Base-by-base conservation (phyloP, 75 land plant species). In the Cryptomeria japonica region DNA sequence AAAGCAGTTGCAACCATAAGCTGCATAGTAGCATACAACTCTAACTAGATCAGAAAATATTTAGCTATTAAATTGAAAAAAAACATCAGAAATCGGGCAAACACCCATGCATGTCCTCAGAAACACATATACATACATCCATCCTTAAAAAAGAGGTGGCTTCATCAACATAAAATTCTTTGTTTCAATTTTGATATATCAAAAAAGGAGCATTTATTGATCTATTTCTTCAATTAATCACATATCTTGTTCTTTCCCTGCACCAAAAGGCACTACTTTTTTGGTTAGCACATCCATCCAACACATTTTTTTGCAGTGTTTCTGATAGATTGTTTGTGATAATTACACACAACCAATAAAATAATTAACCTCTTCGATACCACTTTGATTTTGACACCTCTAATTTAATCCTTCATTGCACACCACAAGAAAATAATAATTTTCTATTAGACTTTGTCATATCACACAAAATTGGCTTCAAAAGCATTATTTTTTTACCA, bases 1-100 rank as follows among this genome's bases (percentile, higher is more conserved):
- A 97, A 90, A 72, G 99, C 93, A 1, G 99, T 93, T 83, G 99
- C 98, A 88, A 97, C 99, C 99, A 97, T 97, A 87, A 97, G 94
- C 99, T 97, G 94, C 90, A 51, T 14, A 49, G 13, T 51, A 51
- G 70, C 70, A 75, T 34, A 75, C 34, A 75, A 12, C 37, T 75
- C 16, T 51, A 31, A 75, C 37, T 75, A 34, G 77, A 34, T 75
- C 77, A 75, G 34, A 34, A 75, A 73, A 73, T 10, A 38, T 75
- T 34, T 75, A 12, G 12, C 37, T 12, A 34, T 34, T 75, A 75
- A 34, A 34, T 75, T 12, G 37, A 32, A 32, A 75, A 75, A 1
- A 75, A 13, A 75, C 13, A 64, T 64, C 13, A 32, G 37, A 75
- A 75, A 25, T 34, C 3, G 3, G 34, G 77, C 37, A 75, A 13